These are phyloP conservation scores for Alternaria burnsii DNA, from an alignment of 2,329 filamentous ascomycete genomes.

Conservation along the genomic window DNA sequence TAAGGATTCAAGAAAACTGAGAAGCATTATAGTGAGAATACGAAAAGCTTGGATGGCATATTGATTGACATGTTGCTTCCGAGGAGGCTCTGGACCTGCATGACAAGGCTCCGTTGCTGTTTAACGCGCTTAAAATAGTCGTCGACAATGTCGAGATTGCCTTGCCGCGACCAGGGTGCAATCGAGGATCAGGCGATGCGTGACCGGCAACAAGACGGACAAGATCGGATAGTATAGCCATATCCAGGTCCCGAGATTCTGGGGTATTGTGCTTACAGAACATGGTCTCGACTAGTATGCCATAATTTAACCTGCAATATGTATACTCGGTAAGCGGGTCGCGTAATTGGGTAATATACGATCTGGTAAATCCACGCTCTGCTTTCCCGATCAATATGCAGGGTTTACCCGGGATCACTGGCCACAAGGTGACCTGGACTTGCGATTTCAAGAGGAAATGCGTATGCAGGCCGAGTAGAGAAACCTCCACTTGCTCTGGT, in stretches of 20 bases:
- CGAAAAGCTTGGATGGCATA: conserved; percentile 43
- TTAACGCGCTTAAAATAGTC: conserved; percentile 41
- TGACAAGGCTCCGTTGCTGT: conserved; percentile 14
- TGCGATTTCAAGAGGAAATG: conserved; percentile 15
- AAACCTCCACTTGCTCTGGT: conserved; percentile 15
- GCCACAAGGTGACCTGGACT: conserved; percentile 18
- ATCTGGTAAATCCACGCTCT: conserved; percentile 28
- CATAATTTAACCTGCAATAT: conserved; percentile 41
- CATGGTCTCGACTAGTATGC: conserved; percentile 42
- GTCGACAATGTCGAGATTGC: conserved; percentile 23
- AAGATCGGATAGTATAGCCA: conserved; percentile 11
- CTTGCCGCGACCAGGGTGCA: conserved; percentile 29
- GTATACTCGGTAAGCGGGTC: conserved; percentile 34
- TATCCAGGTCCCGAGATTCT: conserved; percentile 28
- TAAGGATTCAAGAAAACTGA: conserved; percentile 15
- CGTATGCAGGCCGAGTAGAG: conserved; percentile 19
- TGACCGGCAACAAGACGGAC: conserved; percentile 9
- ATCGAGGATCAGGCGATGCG: conserved; percentile 40
- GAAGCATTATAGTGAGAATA: conserved; percentile 40
- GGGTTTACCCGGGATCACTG: conserved; percentile 27
- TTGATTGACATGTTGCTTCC: conserved; percentile 34
- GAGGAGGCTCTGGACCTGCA: conserved; percentile 30
- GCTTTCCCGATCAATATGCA: conserved; percentile 34
- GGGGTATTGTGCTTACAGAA: conserved; percentile 44
- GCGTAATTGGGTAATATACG: conserved; percentile 46